Conservation (phyloP, 257 asterid species). For the Nicotiana noctiflora region DNA sequence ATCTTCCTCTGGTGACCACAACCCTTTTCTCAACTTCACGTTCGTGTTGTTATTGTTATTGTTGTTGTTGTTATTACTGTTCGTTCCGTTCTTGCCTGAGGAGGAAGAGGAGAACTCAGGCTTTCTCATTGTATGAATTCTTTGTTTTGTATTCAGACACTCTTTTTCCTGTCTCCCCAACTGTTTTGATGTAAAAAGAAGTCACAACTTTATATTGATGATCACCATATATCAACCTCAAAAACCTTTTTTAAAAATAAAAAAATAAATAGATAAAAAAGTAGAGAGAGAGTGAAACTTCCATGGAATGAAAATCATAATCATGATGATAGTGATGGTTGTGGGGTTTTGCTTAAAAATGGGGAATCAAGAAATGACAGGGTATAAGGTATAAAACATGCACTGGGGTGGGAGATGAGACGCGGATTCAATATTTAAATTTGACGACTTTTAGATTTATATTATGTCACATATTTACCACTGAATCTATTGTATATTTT, state of each 20-base stretch:
- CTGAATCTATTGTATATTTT: accelerated
- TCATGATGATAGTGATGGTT: conserved; percentile 38
- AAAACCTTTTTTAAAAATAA: background rate
- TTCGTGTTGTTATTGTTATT: background rate
- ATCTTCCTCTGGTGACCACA: conserved; percentile 63
- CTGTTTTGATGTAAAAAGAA: conserved; percentile 45
- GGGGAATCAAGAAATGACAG: conserved; percentile 20
- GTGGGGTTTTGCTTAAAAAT: conserved; percentile 70
- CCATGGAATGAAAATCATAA: conserved; percentile 36
- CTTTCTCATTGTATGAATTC: conserved; percentile 31
- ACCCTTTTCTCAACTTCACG: conserved; percentile 43
- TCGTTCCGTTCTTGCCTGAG: conserved; percentile 13
- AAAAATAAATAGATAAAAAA: background rate
- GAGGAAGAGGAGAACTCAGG: conserved; percentile 27
- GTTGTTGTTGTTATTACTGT: background rate
- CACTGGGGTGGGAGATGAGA: background rate
- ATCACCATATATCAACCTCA: background rate
- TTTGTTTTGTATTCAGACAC: conserved; percentile 6
- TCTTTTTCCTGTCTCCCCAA: conserved; percentile 16
- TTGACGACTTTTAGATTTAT: background rate
- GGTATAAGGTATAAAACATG: background rate
- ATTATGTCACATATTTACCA: background rate
- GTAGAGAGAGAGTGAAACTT: conserved; percentile 19
- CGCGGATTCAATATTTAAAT: background rate
- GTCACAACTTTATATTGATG: conserved; percentile 30